Base-by-base conservation (phyloP, 164 flowering plant species). In the Tetracentron sinense region DNA sequence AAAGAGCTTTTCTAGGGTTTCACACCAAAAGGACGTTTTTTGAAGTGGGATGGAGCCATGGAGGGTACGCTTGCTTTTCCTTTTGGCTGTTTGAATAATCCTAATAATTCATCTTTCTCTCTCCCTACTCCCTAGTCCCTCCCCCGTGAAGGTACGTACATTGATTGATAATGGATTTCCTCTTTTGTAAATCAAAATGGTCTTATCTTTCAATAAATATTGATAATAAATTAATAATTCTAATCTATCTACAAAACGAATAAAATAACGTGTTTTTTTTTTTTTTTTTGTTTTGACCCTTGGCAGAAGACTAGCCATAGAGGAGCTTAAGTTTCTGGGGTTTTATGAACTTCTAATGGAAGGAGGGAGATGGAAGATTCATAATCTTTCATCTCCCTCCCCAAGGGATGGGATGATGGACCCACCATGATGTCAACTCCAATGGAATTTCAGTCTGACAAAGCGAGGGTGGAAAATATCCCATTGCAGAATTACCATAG, bases 401-500 rank as follows among this genome's bases (percentile, higher is more conserved):
- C 58, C 38, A n/a, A n/a, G n/a, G n/a, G 21, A 56, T 22, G 2
- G 17, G 54, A 55, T 8, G 38, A 28, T 22, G n/a, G 42, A 23
- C 29, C 55, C 21, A 16, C 52, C 48, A 17, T n/a, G 15, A 22
- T 54, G 63, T 46, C 31, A 56, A 64, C 54, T 61, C 50, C 64
- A 64, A 55, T 56, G 72, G 49, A 46, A 30, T 54, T 54, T 56
- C 63, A n/a, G 53, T n/a, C 76, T 80, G 83, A 71, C 77, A 80
- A 80, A 80, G 81, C 71, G 49, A 61, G 50, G 64, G 59, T 29
- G 71, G 70, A 73, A 75, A 72, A 69, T 71, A 77, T 75, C 81
- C 77, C 27, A 53, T 62, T 58, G 69, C 81, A 65, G 66, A 64
- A 54, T 55, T 62, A 61, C 26, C 30, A 25, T 59, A 20, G n/a